A percentile compares a stretch with the other conserved stretches of the same genome.
These are phyloP conservation scores for Cymodocea nodosa DNA, from an alignment of 116 monocot species.

Conservation along the genomic window DNA sequence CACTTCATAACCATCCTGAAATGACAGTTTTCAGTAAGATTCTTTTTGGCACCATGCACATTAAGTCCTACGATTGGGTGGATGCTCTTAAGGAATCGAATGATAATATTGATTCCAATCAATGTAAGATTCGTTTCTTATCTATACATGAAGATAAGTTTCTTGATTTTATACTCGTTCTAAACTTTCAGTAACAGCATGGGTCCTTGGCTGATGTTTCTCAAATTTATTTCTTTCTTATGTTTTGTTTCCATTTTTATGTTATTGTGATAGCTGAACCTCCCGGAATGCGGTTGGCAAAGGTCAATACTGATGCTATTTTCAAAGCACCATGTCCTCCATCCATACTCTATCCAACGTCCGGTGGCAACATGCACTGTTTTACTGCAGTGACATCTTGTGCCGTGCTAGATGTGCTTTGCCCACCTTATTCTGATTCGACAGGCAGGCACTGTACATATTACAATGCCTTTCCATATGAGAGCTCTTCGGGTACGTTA, in stretches of 20 bases:
- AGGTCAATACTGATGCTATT: slow-evolving; percentile 43
- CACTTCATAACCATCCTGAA: slow-evolving; percentile 84
- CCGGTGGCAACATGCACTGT: slow-evolving; percentile 83
- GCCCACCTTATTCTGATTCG: slow-evolving; percentile 64
- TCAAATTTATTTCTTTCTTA: slow-evolving; percentile 6
- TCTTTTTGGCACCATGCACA: slow-evolving; percentile 69
- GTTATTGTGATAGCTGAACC: slow-evolving; percentile 1
- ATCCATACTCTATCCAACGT: slow-evolving; percentile 62
- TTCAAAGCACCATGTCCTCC: slow-evolving; percentile 63
- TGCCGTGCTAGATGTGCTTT: slow-evolving; percentile 82
- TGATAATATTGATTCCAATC: not conserved
- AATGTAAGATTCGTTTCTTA: slow-evolving; percentile 21
- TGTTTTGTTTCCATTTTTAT: not conserved
- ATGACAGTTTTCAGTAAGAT: slow-evolving; percentile 93
- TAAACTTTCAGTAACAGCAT: not conserved
- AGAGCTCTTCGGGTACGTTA: slow-evolving; percentile 34
- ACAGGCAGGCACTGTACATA: slow-evolving; percentile 67
- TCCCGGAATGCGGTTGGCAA: slow-evolving; percentile 35
- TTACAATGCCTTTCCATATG: slow-evolving; percentile 37
- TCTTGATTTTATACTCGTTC: not conserved
- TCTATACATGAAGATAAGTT: slow-evolving; percentile 24
- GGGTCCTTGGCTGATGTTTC: not conserved
- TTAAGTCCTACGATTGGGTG: slow-evolving; percentile 77
- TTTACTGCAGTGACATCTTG: slow-evolving; percentile 68
- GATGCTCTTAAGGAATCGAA: slow-evolving; percentile 9